phyloP scores from a whole-genome alignment of 805 yeast species.

The Metschnikowia gelsemii region DNA sequence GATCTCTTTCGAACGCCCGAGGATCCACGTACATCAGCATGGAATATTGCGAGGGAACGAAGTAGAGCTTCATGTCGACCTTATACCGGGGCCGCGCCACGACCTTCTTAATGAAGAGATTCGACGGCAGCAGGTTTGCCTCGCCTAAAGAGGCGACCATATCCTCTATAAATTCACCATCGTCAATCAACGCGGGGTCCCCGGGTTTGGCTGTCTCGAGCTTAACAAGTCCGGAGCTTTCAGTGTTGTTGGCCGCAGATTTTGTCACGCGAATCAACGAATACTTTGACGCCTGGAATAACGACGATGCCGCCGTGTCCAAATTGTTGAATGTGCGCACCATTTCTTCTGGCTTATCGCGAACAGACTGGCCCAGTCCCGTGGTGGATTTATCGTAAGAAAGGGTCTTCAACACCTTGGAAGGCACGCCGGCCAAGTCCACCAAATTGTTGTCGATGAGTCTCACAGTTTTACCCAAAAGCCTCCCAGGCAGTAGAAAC shows the following conservation, averaged over 20 bases:
- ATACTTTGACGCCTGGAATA: slow-evolving; percentile 44
- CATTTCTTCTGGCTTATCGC: slow-evolving; percentile 12
- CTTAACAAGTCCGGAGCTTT: slow-evolving; percentile 52
- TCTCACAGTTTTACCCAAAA: slow-evolving; percentile 31
- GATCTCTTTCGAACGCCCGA: slow-evolving; percentile 51
- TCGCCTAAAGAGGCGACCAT: slow-evolving; percentile 41
- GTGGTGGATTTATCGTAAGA: slow-evolving; percentile 12
- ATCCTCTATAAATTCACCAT: slow-evolving; percentile 41
- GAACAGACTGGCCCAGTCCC: slow-evolving; percentile 13
- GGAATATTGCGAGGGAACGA: slow-evolving; percentile 43
- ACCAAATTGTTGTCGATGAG: slow-evolving; percentile 41
- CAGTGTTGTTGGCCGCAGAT: slow-evolving; percentile 51
- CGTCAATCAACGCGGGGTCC: slow-evolving; percentile 49
- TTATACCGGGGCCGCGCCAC: slow-evolving; percentile 65
- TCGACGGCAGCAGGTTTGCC: slow-evolving; percentile 44
- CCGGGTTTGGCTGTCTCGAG: slow-evolving; percentile 58
- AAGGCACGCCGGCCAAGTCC: slow-evolving; percentile 36
- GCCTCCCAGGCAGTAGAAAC: slow-evolving; percentile 11
- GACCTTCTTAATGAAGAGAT: slow-evolving; percentile 53
- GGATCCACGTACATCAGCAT: slow-evolving; percentile 47
- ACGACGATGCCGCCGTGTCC: slow-evolving; percentile 44
- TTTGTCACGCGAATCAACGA: slow-evolving; percentile 52
- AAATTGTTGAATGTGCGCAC: slow-evolving; percentile 42
- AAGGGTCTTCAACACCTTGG: slow-evolving; percentile 37
- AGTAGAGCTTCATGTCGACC: slow-evolving; percentile 59